Conservation (phyloP, 805 yeast species). For the Yueomyces sp. region DNA sequence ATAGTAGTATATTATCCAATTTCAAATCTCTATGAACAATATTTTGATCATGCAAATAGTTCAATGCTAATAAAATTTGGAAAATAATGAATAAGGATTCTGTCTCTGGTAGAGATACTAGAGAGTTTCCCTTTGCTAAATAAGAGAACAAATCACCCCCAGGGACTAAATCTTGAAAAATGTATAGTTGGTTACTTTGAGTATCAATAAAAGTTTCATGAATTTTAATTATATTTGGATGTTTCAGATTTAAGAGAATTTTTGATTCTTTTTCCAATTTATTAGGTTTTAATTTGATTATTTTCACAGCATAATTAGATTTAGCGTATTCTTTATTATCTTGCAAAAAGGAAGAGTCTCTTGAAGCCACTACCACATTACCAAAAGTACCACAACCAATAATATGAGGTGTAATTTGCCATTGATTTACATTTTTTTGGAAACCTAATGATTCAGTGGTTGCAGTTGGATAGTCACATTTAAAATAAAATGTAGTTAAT, state of each 20-base stretch:
- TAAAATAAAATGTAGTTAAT: not conserved
- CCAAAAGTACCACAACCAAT: slow-evolving; percentile 52
- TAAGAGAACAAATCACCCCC: slow-evolving; percentile 53
- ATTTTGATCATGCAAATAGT: slow-evolving; percentile 38
- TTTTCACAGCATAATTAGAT: slow-evolving; percentile 36
- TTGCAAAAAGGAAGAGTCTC: not conserved
- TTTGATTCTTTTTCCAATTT: slow-evolving; percentile 30
- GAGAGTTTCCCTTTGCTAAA: slow-evolving; percentile 28
- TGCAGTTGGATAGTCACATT: slow-evolving; percentile 3
- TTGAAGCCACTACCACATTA: slow-evolving; percentile 24
- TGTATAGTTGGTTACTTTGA: slow-evolving; percentile 23
- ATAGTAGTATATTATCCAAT: slow-evolving; percentile 48
- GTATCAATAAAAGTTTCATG: slow-evolving; percentile 23
- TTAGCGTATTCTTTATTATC: not conserved
- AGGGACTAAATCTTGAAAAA: slow-evolving; percentile 36
- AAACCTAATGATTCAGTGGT: slow-evolving; percentile 10
- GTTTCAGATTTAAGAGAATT: slow-evolving; percentile 27
- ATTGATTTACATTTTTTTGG: slow-evolving; percentile 17
- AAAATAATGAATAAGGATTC: slow-evolving; percentile 40
- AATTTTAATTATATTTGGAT: slow-evolving; percentile 38
- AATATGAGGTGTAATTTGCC: slow-evolving; percentile 31
- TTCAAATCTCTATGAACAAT: slow-evolving; percentile 59
- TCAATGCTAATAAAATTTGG: slow-evolving; percentile 44
- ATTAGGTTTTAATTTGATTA: slow-evolving; percentile 23
- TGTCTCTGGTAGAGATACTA: slow-evolving; percentile 36